phyloP scores from a whole-genome alignment of 2,329 filamentous ascomycete species.

The Neofusicoccum parvum region DNA sequence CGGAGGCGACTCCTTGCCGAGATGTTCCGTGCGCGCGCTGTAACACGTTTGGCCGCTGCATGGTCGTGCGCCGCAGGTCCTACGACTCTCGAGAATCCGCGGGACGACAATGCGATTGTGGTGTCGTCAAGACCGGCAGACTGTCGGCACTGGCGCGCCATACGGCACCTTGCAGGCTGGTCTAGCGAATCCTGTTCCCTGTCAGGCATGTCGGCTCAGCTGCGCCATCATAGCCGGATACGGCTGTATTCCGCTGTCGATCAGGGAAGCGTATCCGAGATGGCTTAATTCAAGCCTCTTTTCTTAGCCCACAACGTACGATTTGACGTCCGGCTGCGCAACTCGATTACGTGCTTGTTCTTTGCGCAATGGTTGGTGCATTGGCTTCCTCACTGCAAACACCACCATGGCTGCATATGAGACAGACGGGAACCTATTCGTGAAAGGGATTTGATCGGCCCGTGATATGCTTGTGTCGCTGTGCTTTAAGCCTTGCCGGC shows the following conservation, averaged over 20 bases:
- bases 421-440: no score
- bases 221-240: constrained; percentile 8
- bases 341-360: background rate
- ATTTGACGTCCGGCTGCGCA: background rate
- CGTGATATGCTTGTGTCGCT: no score
- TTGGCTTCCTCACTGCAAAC: background rate
- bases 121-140: background rate
- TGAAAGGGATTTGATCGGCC: no score
- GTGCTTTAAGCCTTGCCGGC: no score
- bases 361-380: background rate
- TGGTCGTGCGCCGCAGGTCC: background rate
- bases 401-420: no score
- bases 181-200: background rate
- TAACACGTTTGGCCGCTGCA: background rate
- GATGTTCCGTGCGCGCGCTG: background rate
- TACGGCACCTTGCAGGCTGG: background rate
- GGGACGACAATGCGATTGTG: background rate
- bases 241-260: constrained; percentile 7
- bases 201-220: background rate
- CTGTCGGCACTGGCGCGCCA: background rate
- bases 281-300: constrained; percentile 1
- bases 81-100: background rate
- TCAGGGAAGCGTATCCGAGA: constrained; percentile 1
- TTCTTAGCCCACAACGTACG: background rate
- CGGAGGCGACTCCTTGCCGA: background rate